phyloP scores from a whole-genome alignment of 2,329 filamentous ascomycete genomes.

The Exophiala dermatitidis region DNA sequence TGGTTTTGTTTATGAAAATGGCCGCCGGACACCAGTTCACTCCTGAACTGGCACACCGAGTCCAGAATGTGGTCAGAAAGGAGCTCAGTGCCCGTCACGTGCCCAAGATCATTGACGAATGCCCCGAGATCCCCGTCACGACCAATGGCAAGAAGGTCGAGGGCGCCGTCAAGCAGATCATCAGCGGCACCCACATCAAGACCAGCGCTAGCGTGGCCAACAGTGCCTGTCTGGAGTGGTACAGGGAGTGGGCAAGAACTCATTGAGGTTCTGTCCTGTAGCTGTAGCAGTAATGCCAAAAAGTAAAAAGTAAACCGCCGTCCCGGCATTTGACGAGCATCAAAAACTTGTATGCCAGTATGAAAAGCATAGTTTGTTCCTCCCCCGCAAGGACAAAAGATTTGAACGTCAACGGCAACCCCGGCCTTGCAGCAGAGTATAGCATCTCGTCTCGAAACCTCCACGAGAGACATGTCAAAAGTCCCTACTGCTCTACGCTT shows the following conservation, averaged over 20 bases:
- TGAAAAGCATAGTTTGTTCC: too few relatives aligned
- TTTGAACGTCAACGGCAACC: too few relatives aligned
- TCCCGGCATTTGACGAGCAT: too few relatives aligned
- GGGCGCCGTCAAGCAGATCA: slow-evolving; percentile 90
- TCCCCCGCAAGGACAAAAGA: too few relatives aligned
- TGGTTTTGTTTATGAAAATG: slow-evolving; percentile 83
- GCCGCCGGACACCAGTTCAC: slow-evolving; percentile 50
- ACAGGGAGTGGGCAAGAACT: slow-evolving; percentile 61
- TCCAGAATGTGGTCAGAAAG: slow-evolving; percentile 62
- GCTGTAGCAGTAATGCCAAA: too few relatives aligned
- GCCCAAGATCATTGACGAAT: slow-evolving; percentile 72
- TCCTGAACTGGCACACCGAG: slow-evolving; percentile 52
- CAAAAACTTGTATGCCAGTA: too few relatives aligned
- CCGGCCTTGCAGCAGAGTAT: too few relatives aligned
- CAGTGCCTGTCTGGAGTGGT: slow-evolving; percentile 80
- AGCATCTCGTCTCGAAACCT: too few relatives aligned
- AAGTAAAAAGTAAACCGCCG: too few relatives aligned
- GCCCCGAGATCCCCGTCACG: slow-evolving; percentile 81
- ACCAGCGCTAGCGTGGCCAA: slow-evolving; percentile 93
- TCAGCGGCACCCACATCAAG: slow-evolving; percentile 79
- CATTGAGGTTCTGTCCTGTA: slow-evolving; percentile 3
- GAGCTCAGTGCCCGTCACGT: slow-evolving; percentile 87
- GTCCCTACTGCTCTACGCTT: too few relatives aligned
- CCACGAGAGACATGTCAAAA: too few relatives aligned
- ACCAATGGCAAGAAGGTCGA: slow-evolving; percentile 98